phyloP scores from a whole-genome alignment of 331 rosid species.

The Quercus tomentella region DNA sequence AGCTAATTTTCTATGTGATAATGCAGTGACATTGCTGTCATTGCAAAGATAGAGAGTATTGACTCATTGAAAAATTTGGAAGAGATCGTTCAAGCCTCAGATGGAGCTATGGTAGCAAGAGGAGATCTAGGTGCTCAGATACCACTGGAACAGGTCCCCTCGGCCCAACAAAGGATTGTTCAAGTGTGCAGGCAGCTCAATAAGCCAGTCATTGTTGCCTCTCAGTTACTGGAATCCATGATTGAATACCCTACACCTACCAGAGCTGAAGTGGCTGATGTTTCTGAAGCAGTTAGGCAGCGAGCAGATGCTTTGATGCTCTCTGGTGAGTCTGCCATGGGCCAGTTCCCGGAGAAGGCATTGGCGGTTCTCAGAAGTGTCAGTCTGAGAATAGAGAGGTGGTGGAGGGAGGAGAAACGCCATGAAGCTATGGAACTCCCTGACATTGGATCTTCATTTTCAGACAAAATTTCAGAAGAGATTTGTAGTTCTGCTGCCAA shows the following conservation, averaged over 20 bases:
- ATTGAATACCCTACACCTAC: constrained; percentile 98
- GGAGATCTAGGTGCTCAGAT: constrained; percentile 99
- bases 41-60: constrained; percentile 95
- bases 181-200: constrained; percentile 90
- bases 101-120: constrained; percentile 99
- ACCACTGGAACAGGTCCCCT: constrained; percentile 95
- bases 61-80: constrained; percentile 96
- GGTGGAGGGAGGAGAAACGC: constrained; percentile 98
- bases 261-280: constrained; percentile 99
- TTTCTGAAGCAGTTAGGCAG: constrained; percentile 99
- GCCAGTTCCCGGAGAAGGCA: constrained; percentile 97
- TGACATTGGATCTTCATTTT: constrained; percentile 65
- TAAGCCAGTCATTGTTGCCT: constrained; percentile 97
- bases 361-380: constrained; percentile 90
- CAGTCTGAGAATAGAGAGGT: constrained; percentile 92
- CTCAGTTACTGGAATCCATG: constrained; percentile 98
- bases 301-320: constrained; percentile 99
- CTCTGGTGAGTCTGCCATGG: constrained; percentile 99
- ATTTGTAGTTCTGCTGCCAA: constrained; percentile 96
- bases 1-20: constrained; percentile 9
- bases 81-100: constrained; percentile 85
- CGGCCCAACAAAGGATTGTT: constrained; percentile 93
- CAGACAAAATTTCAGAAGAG: constrained; percentile 89
- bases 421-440: constrained; percentile 76
- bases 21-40: constrained; percentile 70